phyloP scores from a whole-genome alignment of 2,329 filamentous ascomycete species.

The Penicillium frequentans region DNA sequence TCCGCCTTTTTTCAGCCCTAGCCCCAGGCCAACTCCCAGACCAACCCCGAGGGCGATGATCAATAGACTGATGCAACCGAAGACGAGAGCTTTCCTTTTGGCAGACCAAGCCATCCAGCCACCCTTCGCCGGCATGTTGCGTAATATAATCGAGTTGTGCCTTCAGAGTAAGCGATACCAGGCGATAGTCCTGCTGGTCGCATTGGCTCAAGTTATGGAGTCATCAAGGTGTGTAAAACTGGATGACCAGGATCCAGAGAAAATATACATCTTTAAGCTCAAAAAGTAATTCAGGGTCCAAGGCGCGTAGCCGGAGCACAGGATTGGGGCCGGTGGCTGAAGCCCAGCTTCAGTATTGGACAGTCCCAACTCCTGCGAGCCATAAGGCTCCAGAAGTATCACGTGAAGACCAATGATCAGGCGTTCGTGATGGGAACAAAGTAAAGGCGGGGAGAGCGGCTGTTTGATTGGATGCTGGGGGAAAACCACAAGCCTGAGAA shows the following conservation, averaged over 20 bases:
- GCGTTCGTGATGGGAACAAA: not conserved
- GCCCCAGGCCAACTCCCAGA: conserved; percentile 58
- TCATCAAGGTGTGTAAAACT: not conserved
- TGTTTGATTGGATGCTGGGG: not conserved
- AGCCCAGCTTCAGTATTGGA: not conserved
- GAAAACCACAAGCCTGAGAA: not conserved
- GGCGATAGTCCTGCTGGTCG: not conserved
- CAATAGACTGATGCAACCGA: conserved; percentile 22
- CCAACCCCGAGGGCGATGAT: conserved; percentile 54
- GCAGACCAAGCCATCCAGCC: conserved; percentile 30
- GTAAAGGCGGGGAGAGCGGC: not conserved
- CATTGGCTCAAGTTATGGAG: not conserved
- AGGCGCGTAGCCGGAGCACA: not conserved
- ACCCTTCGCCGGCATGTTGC: conserved; percentile 15
- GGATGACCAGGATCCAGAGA: not conserved
- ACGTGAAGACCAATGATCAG: not conserved
- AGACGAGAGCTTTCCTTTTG: conserved; percentile 36
- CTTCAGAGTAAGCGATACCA: not conserved
- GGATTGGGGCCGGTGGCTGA: not conserved
- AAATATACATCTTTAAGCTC: conserved; percentile 19
- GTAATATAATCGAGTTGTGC: not conserved
- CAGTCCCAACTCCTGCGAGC: not conserved
- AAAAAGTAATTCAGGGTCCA: conserved; percentile 3
- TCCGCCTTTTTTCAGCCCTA: conserved; percentile 48
- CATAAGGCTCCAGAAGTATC: conserved; percentile 1